Base-by-base conservation (phyloP, 2,329 filamentous ascomycete species). In the Ophiognomonia clavigignenti-juglandacearum region DNA sequence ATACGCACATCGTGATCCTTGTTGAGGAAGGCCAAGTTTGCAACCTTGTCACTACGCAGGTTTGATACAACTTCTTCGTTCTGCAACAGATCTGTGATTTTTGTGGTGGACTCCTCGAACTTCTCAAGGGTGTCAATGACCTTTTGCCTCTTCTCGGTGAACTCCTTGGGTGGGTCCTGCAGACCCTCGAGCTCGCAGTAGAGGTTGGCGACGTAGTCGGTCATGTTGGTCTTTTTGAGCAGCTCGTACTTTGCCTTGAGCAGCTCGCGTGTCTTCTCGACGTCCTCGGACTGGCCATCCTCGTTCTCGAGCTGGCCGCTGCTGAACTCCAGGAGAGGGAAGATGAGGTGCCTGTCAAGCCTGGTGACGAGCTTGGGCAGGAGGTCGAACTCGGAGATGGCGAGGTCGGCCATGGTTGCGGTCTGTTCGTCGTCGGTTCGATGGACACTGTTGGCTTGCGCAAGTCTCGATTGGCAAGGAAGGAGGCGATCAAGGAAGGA, bases 161-260 rank as follows among this genome's bases (percentile, higher is more conserved):
- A 97, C 69, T 96, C 90, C 54, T 85, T 78, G 42, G 93, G 91
- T 45, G 86, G 74, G 53, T 88, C 79, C 51, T 86, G 77, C 55
- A 89, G 80, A 59, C 84, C 78, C 73, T 97, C 83, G 57, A 98
- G 82, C 63, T 96, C 87, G 66, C 87, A 86, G 77, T 95, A 89
- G 57, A 98, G 75, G 62, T 85, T 87, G 63, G 91, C 91, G 45
- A 97, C 88, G 67, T 95, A 98, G 71, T 98, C 93, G 61, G 86
- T 93, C 93, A 98, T 98, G 77, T 97, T 96, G 62, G 93, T 97
- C 68, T 90, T 85, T 74, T 95, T 92, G 58, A 98, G 82, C 50
- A 98, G 83, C 71, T 92, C 85, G 68, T 92, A 96, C 71, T 96
- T 96, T 60, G 90, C 83, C 64, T 86, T 82, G 54, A 85, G 85